Evolutionary conservation across 2,329 filamentous ascomycete species (phyloP).

Genomic region (Sporothrix luriei): DNA sequence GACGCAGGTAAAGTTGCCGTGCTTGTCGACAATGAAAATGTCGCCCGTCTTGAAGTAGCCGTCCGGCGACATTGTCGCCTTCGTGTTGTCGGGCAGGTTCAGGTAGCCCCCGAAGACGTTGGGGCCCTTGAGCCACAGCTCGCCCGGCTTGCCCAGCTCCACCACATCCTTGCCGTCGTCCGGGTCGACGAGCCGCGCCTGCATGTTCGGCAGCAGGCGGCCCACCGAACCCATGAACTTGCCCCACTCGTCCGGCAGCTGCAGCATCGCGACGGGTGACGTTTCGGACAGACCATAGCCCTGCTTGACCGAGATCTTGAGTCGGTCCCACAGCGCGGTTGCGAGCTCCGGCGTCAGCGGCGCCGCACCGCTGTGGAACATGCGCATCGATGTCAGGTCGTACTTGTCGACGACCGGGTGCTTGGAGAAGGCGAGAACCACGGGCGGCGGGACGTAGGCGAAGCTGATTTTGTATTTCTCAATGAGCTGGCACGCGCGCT

Average conservation of each 20-base stretch:
- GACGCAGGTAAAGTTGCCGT: slow-evolving; percentile 86
- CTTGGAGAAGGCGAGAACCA: slow-evolving; percentile 79
- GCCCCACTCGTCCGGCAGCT: slow-evolving; percentile 75
- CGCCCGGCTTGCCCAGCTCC: slow-evolving; percentile 59
- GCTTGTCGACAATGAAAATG: slow-evolving; percentile 73
- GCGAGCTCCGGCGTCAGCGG: slow-evolving; percentile 81
- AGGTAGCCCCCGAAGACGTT: slow-evolving; percentile 80
- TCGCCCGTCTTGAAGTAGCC: slow-evolving; percentile 93
- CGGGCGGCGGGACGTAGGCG: slow-evolving; percentile 79
- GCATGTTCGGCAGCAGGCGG: slow-evolving; percentile 74
- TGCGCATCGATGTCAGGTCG: slow-evolving; percentile 74
- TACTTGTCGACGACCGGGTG: slow-evolving; percentile 77
- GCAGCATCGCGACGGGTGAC: slow-evolving; percentile 74
- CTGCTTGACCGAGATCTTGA: slow-evolving; percentile 83
- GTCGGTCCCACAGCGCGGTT: slow-evolving; percentile 70
- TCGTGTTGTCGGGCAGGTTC: slow-evolving; percentile 71
- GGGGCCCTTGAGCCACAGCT: slow-evolving; percentile 76
- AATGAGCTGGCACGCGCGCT: slow-evolving; percentile 74
- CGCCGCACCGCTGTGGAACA: slow-evolving; percentile 86
- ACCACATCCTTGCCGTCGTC: slow-evolving; percentile 58
- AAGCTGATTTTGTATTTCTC: slow-evolving; percentile 76
- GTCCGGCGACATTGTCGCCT: slow-evolving; percentile 70
- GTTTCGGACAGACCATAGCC: slow-evolving; percentile 91
- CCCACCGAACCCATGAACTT: slow-evolving; percentile 78
- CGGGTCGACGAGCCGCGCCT: slow-evolving; percentile 75